Base-by-base conservation (phyloP, 169 alveolate genomes). In the Plasmodium fragile region DNA sequence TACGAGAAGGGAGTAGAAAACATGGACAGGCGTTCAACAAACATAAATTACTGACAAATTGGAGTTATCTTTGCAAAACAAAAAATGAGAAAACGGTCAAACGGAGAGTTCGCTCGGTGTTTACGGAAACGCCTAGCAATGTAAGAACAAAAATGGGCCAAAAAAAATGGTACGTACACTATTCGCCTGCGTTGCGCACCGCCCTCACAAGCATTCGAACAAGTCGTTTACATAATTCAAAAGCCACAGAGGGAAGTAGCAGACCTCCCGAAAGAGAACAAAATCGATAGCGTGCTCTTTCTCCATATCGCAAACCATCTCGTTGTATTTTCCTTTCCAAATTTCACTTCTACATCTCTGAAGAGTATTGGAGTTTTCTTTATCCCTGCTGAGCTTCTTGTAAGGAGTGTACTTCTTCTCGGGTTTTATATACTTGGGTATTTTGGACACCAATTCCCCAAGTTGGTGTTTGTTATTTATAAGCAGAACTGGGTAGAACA, bases 361-460 rank as follows among this genome's bases (percentile, higher is more conserved):
- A 30, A 91, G 92, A 0, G 94, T 91, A 69, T 91, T 91, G 30
- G 92, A 91, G 53, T 69, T 69, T 53, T 71, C 70, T 69, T 81
- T 91, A 91, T 91, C 69, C 75, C 80, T 91, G 25, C 70, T 22
- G 39, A 91, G 71, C 82, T 91, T 91, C 75, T 25, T 91, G 73
- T 91, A 91, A 6, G 94, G 94, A 7, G 94, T 91, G 73, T 91
- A 91, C 53, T 52, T 71, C 82, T 30, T 91, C 82, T 80, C 79
- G 34, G 94, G 92, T 43, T 91, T 91, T 36, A 91, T 81, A 91
- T 91, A 91, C 36, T 91, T 79, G 30, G 94, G 94, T 41, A 91
- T 52, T 81, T 28, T 91, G 30, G 49, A 70, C 45, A 91, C 94
- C 65, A 91, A 70, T 80, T 91, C 94, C 10, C 94, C 94, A 53